Percentiles rank a stretch among this genome's conserved stretches.
Evolutionary conservation across 2,329 filamentous ascomycete genomes (phyloP).

Genomic region (Polytolypa hystricis): DNA sequence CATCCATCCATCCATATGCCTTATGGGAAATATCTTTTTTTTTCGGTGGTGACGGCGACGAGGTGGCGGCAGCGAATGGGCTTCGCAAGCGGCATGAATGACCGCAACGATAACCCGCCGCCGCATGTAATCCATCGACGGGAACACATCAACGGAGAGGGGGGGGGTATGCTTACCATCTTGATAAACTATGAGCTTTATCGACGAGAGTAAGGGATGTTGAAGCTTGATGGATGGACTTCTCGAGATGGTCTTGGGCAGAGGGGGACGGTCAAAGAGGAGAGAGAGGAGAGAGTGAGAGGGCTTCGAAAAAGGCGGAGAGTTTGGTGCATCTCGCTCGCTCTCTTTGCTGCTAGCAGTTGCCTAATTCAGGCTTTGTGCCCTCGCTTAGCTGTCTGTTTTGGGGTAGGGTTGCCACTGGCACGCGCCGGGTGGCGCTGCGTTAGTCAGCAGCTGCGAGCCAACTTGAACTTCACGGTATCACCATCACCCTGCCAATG

Average conservation of each 20-base stretch:
- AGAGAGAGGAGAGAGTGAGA: neutral
- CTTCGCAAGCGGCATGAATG: neutral
- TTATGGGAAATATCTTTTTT: constrained; percentile 1
- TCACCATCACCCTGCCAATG: too few species aligned
- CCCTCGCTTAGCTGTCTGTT: constrained; percentile 28
- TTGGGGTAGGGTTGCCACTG: too few species aligned
- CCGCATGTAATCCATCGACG: neutral
- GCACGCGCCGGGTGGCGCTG: neutral
- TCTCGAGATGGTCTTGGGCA: constrained; percentile 26
- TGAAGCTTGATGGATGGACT: constrained; percentile 24
- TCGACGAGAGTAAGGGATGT: constrained; percentile 31
- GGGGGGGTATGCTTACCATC: constrained; percentile 27
- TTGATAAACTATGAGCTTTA: constrained; percentile 31
- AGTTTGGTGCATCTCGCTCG: neutral
- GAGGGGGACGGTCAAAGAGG: constrained; percentile 13
- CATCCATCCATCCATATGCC: too few species aligned
- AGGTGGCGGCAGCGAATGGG: constrained; percentile 8
- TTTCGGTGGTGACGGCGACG: constrained; percentile 10
- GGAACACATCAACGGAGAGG: constrained; percentile 2
- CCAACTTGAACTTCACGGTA: constrained; percentile 3
- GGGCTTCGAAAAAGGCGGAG: neutral
- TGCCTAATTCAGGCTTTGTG: constrained; percentile 19
- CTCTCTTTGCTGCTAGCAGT: neutral
- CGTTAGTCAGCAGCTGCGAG: too few species aligned
- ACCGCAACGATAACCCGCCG: neutral